A percentile compares a stretch with the other conserved stretches of the same genome.
phyloP scores from a whole-genome alignment of 305 asterid genomes.

The Fraxinus platypoda region DNA sequence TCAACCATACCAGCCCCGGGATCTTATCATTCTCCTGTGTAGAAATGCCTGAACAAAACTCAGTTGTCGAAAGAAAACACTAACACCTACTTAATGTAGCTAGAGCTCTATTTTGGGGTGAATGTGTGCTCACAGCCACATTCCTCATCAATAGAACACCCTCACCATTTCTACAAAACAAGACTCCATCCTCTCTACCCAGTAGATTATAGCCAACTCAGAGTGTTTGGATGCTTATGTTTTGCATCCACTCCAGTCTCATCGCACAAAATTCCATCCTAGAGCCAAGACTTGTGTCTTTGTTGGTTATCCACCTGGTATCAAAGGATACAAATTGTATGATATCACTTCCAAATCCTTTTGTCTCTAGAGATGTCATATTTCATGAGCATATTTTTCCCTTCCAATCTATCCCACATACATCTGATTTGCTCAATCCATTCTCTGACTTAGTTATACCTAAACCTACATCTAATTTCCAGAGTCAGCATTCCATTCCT shows the following conservation, averaged over 20 bases:
- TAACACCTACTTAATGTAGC: too few species aligned
- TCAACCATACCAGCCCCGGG: too few species aligned
- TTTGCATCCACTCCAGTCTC: not conserved
- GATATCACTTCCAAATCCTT: not conserved
- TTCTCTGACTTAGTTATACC: not conserved
- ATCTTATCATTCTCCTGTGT: too few species aligned
- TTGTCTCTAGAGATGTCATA: not conserved
- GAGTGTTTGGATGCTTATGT: not conserved
- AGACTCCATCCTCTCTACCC: not conserved
- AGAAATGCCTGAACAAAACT: too few species aligned
- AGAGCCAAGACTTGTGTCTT: not conserved
- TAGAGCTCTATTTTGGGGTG: not conserved
- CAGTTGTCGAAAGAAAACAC: too few species aligned
- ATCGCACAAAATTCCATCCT: not conserved
- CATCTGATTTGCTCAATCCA: not conserved
- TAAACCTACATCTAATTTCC: not conserved
- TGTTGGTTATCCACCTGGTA: not conserved
- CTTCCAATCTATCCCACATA: not conserved
- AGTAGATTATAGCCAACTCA: not conserved
- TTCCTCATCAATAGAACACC: not conserved
- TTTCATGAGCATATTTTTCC: not conserved
- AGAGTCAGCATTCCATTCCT: not conserved
- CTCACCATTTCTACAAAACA: not conserved
- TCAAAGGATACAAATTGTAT: not conserved
- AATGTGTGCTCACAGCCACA: not conserved